Percentiles rank a stretch among this genome's conserved stretches.
phyloP scores from a whole-genome alignment of 1,284 basidiomycete genomes.

The Fistulina hepatica region DNA sequence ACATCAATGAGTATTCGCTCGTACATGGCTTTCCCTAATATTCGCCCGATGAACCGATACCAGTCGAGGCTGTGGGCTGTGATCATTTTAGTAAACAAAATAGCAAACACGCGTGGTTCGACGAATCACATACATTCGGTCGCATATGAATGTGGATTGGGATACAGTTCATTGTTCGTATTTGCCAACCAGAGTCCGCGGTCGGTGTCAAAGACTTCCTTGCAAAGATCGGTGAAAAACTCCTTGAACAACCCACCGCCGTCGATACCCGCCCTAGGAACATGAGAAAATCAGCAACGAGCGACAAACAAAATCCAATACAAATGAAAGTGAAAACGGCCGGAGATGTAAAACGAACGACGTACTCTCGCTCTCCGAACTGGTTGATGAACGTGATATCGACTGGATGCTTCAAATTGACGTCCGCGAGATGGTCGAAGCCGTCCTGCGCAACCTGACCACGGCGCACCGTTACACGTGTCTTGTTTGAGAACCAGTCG shows the following conservation, averaged over 20 bases:
- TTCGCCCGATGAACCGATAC: constrained; percentile 91
- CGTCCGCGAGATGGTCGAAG: constrained; percentile 69
- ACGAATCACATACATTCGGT: constrained; percentile 52
- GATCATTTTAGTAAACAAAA: constrained; percentile 2
- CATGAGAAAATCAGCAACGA: constrained; percentile 5
- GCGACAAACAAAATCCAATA: constrained; percentile 6
- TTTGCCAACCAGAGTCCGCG: constrained; percentile 90
- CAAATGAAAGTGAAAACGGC: constrained; percentile 1
- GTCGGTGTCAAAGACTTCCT: constrained; percentile 92
- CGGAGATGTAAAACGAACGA: constrained; percentile 13
- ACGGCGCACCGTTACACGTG: constrained; percentile 59
- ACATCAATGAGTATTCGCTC: constrained; percentile 96
- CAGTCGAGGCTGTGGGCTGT: constrained; percentile 77
- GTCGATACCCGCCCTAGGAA: constrained; percentile 73
- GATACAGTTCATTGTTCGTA: constrained; percentile 87
- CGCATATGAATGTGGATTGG: constrained; percentile 85
- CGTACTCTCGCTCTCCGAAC: constrained; percentile 75
- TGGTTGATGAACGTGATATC: constrained; percentile 89
- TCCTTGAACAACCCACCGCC: constrained; percentile 98
- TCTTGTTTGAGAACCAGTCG: no score
- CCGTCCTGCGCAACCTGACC: constrained; percentile 80
- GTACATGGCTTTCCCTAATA: constrained; percentile 93
- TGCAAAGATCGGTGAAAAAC: constrained; percentile 84
- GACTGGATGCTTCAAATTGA: constrained; percentile 69
- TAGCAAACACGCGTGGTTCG: not conserved